Evolutionary conservation across 495 filamentous ascomycete species (phyloP).

Genomic region (Apiosordaria backusii): DNA sequence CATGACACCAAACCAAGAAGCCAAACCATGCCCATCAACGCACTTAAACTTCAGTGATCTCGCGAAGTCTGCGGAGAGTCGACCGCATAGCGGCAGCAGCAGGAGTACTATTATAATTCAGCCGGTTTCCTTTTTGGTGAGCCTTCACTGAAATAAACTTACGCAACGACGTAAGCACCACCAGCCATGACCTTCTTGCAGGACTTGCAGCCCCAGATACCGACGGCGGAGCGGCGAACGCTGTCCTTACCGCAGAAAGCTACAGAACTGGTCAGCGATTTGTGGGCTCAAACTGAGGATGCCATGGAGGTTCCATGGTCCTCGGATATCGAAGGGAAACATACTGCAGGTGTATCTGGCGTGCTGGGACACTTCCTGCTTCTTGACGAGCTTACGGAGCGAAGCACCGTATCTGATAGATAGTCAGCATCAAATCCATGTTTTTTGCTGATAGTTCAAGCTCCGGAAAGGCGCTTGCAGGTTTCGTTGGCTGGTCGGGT

Average conservation of each 20-base stretch:
- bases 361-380: conserved; percentile 98
- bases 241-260: conserved; percentile 95
- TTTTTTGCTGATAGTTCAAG: neutral
- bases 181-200: conserved; percentile 95
- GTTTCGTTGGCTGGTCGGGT: neutral
- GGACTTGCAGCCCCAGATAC: conserved; percentile 93
- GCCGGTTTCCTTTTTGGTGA: conserved; percentile 19
- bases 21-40: conserved; percentile 16
- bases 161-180: conserved; percentile 96
- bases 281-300: neutral
- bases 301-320: neutral
- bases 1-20: conserved; percentile 39
- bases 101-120: conserved; percentile 63
- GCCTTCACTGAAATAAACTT: conserved; percentile 46
- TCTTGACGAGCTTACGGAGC: conserved; percentile 99
- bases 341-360: conserved; percentile 87
- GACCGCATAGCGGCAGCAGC: conserved; percentile 95
- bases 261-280: neutral
- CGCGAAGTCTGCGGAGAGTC: conserved; percentile 94
- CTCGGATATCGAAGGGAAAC: conserved; percentile 37
- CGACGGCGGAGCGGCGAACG: conserved; percentile 86
- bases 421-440: conserved; percentile 15
- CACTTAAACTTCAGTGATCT: conserved; percentile 91
- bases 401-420: conserved; percentile 86
- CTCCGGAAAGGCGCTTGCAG: neutral